A percentile compares a stretch with the other conserved stretches of the same genome.
phyloP scores from a whole-genome alignment of 2,329 filamentous ascomycete species.

The Triangularia setosa region DNA sequence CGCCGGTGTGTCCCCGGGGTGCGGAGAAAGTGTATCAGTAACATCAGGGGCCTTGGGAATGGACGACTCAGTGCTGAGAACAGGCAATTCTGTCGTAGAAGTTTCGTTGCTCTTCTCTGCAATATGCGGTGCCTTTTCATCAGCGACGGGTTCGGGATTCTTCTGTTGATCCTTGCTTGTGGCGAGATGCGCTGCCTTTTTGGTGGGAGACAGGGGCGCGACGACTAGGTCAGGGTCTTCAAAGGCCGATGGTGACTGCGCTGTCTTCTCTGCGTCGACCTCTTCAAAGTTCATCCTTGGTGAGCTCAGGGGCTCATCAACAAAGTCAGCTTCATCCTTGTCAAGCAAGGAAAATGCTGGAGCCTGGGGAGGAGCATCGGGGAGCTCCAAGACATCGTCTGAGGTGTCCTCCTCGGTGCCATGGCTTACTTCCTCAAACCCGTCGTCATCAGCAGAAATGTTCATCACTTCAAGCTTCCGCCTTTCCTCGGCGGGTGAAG shows the following conservation, averaged over 20 bases:
- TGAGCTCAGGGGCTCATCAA: constrained; percentile 72
- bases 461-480: constrained; percentile 75
- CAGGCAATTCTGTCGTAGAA: neutral
- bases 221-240: constrained; percentile 56
- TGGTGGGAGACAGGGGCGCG: constrained; percentile 54
- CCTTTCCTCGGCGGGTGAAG: constrained; percentile 55
- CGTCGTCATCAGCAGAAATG: constrained; percentile 73
- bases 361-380: constrained; percentile 27
- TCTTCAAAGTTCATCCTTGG: constrained; percentile 58
- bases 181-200: constrained; percentile 25
- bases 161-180: constrained; percentile 7
- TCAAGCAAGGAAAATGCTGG: constrained; percentile 44
- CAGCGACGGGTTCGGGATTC: constrained; percentile 2
- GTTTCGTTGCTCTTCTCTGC: neutral
- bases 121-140: constrained; percentile 1
- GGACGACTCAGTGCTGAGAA: neutral
- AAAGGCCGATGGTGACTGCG: constrained; percentile 49
- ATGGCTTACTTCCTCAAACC: constrained; percentile 82
- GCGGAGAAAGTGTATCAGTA: constrained; percentile 18
- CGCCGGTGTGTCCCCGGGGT: constrained; percentile 58
- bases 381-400: constrained; percentile 59
- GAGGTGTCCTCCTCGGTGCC: constrained; percentile 69
- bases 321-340: constrained; percentile 69
- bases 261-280: constrained; percentile 37
- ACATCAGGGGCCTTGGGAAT: neutral